These are phyloP conservation scores for Suillus luteus DNA, from an alignment of 768 basidiomycete species.

Conservation along the genomic window DNA sequence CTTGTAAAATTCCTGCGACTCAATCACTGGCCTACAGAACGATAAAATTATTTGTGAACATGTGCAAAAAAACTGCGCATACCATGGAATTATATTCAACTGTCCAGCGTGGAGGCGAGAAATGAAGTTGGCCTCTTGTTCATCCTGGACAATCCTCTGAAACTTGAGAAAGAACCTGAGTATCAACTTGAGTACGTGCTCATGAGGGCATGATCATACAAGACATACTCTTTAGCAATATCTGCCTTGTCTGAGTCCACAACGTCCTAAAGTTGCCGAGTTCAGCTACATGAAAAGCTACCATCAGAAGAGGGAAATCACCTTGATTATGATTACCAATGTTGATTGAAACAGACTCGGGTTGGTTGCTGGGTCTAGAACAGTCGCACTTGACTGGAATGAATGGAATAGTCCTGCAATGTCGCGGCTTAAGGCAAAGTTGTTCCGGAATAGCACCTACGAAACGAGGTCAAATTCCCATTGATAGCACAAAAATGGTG, in stretches of 20 bases:
- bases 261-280: constrained; percentile 48
- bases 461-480: background rate
- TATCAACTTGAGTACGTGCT: background rate
- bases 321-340: constrained; percentile 66
- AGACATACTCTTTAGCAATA: constrained; percentile 55
- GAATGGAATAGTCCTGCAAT: constrained; percentile 63
- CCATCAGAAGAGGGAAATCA: constrained; percentile 11
- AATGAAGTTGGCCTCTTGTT: constrained; percentile 65
- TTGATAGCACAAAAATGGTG: background rate
- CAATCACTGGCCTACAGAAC: constrained; percentile 51
- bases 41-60: background rate
- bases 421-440: constrained; percentile 62
- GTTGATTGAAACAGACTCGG: constrained; percentile 60
- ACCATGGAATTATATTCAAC: constrained; percentile 62
- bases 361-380: constrained; percentile 60
- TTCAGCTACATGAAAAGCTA: constrained; percentile 2
- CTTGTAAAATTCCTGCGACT: constrained; percentile 59
- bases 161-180: constrained; percentile 56
- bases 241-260: constrained; percentile 61
- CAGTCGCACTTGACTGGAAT: constrained; percentile 58
- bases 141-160: constrained; percentile 60
- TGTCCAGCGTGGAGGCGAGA: constrained; percentile 57
- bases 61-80: background rate
- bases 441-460: constrained; percentile 66
- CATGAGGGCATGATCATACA: background rate